Conservation (phyloP, 345 rosid species). For the Euphorbia tirucalli region DNA sequence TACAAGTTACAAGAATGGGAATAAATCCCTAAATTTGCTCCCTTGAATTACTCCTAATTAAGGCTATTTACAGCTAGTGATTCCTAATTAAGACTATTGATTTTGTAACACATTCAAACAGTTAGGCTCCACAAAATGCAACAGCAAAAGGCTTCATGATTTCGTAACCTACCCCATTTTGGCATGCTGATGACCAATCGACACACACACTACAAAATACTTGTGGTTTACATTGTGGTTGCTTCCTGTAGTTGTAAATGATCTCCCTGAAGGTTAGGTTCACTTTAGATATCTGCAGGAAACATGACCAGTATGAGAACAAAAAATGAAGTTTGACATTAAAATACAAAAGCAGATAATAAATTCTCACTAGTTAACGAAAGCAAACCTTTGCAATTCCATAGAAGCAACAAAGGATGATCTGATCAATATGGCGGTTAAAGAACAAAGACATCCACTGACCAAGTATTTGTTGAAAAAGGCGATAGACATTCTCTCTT, state of each 20-base stretch:
- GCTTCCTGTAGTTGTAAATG: slow-evolving; percentile 80
- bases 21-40: too few species aligned
- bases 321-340: neutral
- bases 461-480: slow-evolving; percentile 31
- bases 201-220: slow-evolving; percentile 82
- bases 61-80: too few species aligned
- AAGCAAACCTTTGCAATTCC: slow-evolving; percentile 35
- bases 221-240: slow-evolving; percentile 90
- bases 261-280: slow-evolving; percentile 78
- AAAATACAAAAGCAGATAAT: neutral
- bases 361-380: neutral
- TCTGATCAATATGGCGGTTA: slow-evolving; percentile 35
- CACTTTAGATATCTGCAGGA: slow-evolving; percentile 76
- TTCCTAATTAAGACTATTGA: too few species aligned
- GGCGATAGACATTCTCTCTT: slow-evolving; percentile 31
- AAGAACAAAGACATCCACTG: slow-evolving; percentile 32
- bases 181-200: slow-evolving; percentile 58
- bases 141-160: neutral
- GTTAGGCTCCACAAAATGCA: slow-evolving; percentile 24
- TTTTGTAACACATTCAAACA: slow-evolving; percentile 14
- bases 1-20: too few species aligned
- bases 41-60: too few species aligned
- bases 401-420: slow-evolving; percentile 37
- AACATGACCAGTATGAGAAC: slow-evolving; percentile 10
- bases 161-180: slow-evolving; percentile 46